Conservation (phyloP, 1,139 yeast genomes). For the Chernovozyma aurita region DNA sequence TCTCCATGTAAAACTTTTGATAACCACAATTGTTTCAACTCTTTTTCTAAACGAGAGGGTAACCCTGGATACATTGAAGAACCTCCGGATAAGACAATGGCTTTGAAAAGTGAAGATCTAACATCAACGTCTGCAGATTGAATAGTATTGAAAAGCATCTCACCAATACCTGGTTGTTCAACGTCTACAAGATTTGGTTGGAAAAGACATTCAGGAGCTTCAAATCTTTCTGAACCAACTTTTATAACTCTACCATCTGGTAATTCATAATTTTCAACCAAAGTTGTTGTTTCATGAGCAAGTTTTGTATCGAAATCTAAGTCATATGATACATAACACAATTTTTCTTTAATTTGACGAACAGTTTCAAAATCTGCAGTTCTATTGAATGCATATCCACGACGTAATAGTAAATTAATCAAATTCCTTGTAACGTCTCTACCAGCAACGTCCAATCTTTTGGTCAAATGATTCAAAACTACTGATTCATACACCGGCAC, state of each 20-base stretch:
- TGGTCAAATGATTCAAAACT: slow-evolving; percentile 87
- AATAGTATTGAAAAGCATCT: slow-evolving; percentile 82
- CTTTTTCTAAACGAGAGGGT: slow-evolving; percentile 93
- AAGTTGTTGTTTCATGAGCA: slow-evolving; percentile 89
- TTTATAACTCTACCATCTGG: slow-evolving; percentile 96
- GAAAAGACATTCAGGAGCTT: slow-evolving; percentile 97
- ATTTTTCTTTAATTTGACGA: slow-evolving; percentile 93
- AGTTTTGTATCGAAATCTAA: slow-evolving; percentile 82
- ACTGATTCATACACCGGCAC: slow-evolving; percentile 98
- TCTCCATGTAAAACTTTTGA: slow-evolving; percentile 84
- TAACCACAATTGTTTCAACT: slow-evolving; percentile 93
- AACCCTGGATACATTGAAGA: slow-evolving; percentile 98
- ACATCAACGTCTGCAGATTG: slow-evolving; percentile 94
- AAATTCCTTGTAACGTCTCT: slow-evolving; percentile 95
- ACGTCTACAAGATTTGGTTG: slow-evolving; percentile 96
- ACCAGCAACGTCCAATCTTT: slow-evolving; percentile 94
- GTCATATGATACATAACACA: slow-evolving; percentile 93
- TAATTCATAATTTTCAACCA: slow-evolving; percentile 86
- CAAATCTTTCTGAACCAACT: slow-evolving; percentile 93
- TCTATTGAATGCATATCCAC: slow-evolving; percentile 97
- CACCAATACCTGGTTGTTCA: slow-evolving; percentile 97
- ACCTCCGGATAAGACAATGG: slow-evolving; percentile 94
- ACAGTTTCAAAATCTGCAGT: slow-evolving; percentile 98
- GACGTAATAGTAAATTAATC: slow-evolving; percentile 82
- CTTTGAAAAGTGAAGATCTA: slow-evolving; percentile 81